Conservation (phyloP, 768 basidiomycete genomes). For the Trametes sanguinea region DNA sequence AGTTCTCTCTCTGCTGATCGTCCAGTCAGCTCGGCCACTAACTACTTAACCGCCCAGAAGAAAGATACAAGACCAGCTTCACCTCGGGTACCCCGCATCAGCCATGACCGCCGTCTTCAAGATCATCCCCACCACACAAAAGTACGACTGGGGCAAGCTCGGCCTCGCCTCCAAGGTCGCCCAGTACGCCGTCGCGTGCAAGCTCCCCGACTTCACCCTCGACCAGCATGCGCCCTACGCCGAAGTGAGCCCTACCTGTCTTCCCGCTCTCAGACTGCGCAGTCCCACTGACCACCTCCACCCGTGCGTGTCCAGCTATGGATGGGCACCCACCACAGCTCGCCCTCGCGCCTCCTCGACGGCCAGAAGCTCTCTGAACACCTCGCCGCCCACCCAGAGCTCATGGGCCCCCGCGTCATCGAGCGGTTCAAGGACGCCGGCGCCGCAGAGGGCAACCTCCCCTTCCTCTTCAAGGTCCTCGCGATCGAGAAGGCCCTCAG, state of each 20-base stretch:
- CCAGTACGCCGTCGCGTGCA: conserved; percentile 67
- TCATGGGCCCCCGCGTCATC: conserved; percentile 46
- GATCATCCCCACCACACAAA: conserved; percentile 80
- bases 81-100: neutral
- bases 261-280: neutral
- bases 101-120: conserved; percentile 59
- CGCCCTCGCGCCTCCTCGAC: conserved; percentile 54
- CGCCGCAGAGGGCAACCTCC: conserved; percentile 34
- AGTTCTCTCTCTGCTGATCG: no score
- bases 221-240: conserved; percentile 83
- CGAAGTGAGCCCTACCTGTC: conserved; percentile 59
- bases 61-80: no score
- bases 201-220: conserved; percentile 63
- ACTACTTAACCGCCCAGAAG: no score
- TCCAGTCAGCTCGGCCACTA: neutral
- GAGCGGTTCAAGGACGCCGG: conserved; percentile 28
- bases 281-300: neutral
- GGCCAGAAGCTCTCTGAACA: conserved; percentile 53
- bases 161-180: conserved; percentile 86
- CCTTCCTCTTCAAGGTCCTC: conserved; percentile 62
- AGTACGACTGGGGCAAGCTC: conserved; percentile 94
- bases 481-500: conserved; percentile 60
- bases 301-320: conserved; percentile 64
- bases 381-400: conserved; percentile 63
- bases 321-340: conserved; percentile 96